A percentile compares a stretch with the other conserved stretches of the same genome.
These are phyloP conservation scores for Lolium perenne DNA, from an alignment of 176 grass and related monocot species.

Conservation along the genomic window DNA sequence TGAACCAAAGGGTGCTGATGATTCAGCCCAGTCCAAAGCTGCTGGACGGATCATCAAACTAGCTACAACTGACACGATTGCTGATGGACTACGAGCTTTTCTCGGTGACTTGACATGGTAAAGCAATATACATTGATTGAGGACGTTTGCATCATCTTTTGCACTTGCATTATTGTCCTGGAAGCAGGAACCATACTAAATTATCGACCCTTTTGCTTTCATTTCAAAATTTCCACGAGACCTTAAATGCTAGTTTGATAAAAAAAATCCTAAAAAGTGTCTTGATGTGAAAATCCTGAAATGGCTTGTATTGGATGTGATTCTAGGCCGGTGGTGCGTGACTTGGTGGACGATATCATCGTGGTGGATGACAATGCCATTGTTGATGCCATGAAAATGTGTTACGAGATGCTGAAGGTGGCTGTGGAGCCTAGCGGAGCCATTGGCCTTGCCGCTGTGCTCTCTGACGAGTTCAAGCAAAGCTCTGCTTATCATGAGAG, in stretches of 20 bases:
- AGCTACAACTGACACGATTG: conserved; percentile 72
- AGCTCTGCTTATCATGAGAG: conserved; percentile 65
- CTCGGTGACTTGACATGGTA: conserved; percentile 95
- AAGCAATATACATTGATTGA: conserved; percentile 1
- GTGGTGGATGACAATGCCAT: conserved; percentile 80
- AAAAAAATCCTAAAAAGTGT: conserved; percentile 1
- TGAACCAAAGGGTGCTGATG: conserved; percentile 90
- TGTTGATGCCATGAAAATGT: conserved; percentile 86
- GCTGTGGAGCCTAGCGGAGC: conserved; percentile 80
- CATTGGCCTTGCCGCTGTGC: conserved; percentile 74
- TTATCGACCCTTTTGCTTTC: background rate
- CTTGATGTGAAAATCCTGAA: conserved; percentile 3
- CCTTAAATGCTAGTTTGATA: background rate
- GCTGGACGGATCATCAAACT: conserved; percentile 76
- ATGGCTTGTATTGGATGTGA: background rate
- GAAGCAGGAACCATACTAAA: background rate
- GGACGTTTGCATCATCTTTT: conserved; percentile 1
- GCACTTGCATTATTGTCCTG: background rate
- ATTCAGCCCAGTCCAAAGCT: conserved; percentile 85
- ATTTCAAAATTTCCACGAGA: background rate
- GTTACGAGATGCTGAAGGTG: conserved; percentile 88
- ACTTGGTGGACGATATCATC: conserved; percentile 86
- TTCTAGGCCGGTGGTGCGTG: conserved; percentile 81
- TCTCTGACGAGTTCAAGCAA: conserved; percentile 77
- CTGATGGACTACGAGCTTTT: conserved; percentile 93